Evolutionary conservation across 148 eudicot species (phyloP).

Genomic region (Rhododendron griersonianum): DNA sequence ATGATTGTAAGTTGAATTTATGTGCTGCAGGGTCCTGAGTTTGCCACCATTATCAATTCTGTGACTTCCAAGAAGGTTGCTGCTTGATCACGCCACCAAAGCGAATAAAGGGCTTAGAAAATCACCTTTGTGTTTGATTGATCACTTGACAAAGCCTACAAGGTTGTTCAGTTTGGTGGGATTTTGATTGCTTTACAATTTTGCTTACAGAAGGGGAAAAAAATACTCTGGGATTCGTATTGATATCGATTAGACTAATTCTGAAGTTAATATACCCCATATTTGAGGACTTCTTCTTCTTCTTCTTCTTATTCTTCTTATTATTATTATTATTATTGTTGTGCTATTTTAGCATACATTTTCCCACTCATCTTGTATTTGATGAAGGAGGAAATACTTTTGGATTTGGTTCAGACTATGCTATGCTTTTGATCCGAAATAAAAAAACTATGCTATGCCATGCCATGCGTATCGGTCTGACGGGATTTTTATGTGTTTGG

Average conservation of each 20-base stretch:
- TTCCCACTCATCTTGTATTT: neutral
- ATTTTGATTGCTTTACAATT: conserved; percentile 4
- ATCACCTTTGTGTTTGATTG: neutral
- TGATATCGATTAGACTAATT: neutral
- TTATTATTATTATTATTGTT: no score
- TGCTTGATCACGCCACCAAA: conserved; percentile 41
- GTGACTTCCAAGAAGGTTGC: conserved; percentile 92
- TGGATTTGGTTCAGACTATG: neutral
- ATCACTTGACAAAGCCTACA: neutral
- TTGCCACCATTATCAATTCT: conserved; percentile 82
- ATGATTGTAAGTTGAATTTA: neutral
- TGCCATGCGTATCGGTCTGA: neutral
- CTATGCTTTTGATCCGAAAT: neutral
- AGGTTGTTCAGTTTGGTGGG: conserved; percentile 13
- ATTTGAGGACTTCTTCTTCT: no score
- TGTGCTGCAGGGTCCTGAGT: conserved; percentile 81
- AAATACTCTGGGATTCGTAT: neutral
- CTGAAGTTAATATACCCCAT: neutral
- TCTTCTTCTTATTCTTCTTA: no score
- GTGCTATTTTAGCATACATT: neutral
- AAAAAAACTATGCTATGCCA: neutral
- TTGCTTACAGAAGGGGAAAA: neutral
- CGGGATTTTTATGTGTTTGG: neutral
- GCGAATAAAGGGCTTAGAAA: conserved; percentile 15
- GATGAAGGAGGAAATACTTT: neutral